Conservation (phyloP, 1,284 basidiomycete genomes). For the Austropuccinia psidii region DNA sequence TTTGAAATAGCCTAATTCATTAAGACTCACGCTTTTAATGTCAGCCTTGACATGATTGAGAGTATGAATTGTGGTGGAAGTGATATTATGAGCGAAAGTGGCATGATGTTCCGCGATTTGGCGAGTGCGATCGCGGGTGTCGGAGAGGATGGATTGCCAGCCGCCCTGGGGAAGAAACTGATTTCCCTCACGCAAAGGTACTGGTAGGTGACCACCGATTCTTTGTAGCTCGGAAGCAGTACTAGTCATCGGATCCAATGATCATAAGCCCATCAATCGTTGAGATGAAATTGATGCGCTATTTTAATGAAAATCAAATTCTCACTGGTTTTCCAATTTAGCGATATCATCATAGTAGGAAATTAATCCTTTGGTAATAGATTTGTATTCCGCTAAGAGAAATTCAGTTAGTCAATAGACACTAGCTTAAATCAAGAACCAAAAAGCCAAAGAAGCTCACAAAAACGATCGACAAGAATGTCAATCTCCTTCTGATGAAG, state of each 20-base stretch:
- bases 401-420: background rate
- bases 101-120: slow-evolving; percentile 24
- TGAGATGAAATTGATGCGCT: background rate
- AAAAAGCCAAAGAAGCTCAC: background rate
- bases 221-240: slow-evolving; percentile 24
- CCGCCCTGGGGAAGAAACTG: slow-evolving; percentile 35
- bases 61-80: background rate
- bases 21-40: slow-evolving; percentile 6
- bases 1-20: too few species aligned
- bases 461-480: slow-evolving; percentile 29
- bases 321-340: slow-evolving; percentile 27
- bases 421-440: background rate
- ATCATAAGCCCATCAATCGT: background rate
- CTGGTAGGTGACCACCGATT: slow-evolving; percentile 25
- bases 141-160: slow-evolving; percentile 22
- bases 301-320: background rate
- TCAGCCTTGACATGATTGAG: slow-evolving; percentile 17
- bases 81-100: slow-evolving; percentile 23
- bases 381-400: slow-evolving; percentile 24
- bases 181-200: slow-evolving; percentile 29
- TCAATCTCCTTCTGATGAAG: slow-evolving; percentile 31
- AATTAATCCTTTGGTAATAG: slow-evolving; percentile 30
- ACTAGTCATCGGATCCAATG: background rate
- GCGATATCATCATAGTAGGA: slow-evolving; percentile 31
- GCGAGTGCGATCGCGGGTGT: slow-evolving; percentile 19